Base-by-base conservation (phyloP, 306 rosid genomes). In the Trifolium fragiferum region DNA sequence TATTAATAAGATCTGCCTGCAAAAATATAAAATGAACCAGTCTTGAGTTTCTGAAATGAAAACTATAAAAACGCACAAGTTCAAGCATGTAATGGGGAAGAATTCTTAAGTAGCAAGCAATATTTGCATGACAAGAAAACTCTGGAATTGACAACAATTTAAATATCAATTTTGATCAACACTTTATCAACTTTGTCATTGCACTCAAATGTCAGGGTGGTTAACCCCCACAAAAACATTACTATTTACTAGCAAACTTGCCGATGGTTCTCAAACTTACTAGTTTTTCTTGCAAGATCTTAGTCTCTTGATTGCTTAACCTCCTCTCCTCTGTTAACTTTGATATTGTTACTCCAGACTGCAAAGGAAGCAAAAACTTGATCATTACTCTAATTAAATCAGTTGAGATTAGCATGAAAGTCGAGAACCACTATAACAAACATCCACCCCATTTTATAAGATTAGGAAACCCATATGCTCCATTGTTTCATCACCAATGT, bases 241-340 rank as follows among this genome's bases (percentile, higher is more conserved):
- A 43, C 75, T 44, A 62, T 47, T 53, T 63, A 35, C 78, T 46
- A 50, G 41, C 33, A 72, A 64, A 77, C 70, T 10, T 66, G 38
- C 27, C 16, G 70, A 67, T 15, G 38, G 23, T 65, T 65, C 25
- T 67, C 59, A 60, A 75, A 62, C 83, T 89, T 85, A 92, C 97
- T 59, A 86, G 54, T 77, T 85, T 88, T 71, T 85, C 89, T 67
- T 81, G 85, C 77, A 92, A 80, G 61, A 75, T 38, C 74, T 76
- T 87, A 23, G 86, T 65, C 81, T 86, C 96, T 77, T 79, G 83
- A 60, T 74, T 80, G 83, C 84, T 84, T 76, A 80, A 81, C 79
- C 77, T 87, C 87, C 92, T 84, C 87, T 90, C 93, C 81, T 83
- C 89, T 47, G 85, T 84, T 78, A 92, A 84, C 83, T 82, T 84